Evolutionary conservation across 441 rosid species (phyloP).

Genomic region (Euphorbia corollata): DNA sequence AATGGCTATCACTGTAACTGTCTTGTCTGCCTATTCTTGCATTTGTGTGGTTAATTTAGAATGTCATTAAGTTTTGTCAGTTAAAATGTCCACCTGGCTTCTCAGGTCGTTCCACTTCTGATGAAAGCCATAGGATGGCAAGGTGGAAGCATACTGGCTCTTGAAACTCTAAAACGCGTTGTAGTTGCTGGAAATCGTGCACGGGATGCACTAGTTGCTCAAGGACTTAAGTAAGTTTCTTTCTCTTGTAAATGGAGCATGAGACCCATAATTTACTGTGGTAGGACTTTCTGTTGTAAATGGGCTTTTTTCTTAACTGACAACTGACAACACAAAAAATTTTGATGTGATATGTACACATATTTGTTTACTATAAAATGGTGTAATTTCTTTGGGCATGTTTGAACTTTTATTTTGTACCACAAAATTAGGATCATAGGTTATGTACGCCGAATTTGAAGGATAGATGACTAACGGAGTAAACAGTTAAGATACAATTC

Average conservation of each 20-base stretch:
- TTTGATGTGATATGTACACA: neutral
- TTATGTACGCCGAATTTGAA: neutral
- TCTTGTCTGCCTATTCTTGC: neutral
- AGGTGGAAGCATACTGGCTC: constrained; percentile 98
- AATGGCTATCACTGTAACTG: neutral
- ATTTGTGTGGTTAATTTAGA: neutral
- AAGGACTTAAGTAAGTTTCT: constrained; percentile 82
- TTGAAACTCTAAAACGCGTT: constrained; percentile 93
- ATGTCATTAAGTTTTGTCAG: neutral
- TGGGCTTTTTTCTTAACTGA: neutral
- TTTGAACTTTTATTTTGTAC: neutral
- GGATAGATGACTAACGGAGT: neutral
- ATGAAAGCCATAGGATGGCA: constrained; percentile 99
- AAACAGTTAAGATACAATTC: neutral
- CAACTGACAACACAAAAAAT: neutral
- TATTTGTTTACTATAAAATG: neutral
- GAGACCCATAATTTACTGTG: constrained; percentile 4
- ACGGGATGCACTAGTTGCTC: constrained; percentile 97
- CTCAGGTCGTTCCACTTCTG: constrained; percentile 97
- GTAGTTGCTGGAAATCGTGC: constrained; percentile 99
- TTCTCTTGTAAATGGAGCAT: neutral
- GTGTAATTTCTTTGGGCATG: neutral
- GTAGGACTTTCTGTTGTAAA: neutral
- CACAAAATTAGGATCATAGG: neutral
- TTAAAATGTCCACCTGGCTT: neutral